These are phyloP conservation scores for Mycena alexandri DNA, from an alignment of 768 basidiomycete species.

Conservation along the genomic window DNA sequence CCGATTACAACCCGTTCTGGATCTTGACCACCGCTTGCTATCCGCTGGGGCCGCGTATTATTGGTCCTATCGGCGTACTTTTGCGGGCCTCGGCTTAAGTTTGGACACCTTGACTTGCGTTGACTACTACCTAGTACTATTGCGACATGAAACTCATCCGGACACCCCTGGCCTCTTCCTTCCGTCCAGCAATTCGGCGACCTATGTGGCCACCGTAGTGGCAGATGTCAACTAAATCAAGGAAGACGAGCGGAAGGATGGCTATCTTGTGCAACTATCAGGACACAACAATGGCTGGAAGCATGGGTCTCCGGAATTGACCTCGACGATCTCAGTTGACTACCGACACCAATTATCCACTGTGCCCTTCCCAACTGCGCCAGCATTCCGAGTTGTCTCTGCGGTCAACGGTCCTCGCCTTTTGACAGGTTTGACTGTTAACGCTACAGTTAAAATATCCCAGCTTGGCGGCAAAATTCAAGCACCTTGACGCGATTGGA, in stretches of 20 bases:
- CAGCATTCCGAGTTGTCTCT: neutral
- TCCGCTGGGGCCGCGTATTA: neutral
- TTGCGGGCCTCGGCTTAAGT: neutral
- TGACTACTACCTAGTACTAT: no score
- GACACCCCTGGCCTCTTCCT: no score
- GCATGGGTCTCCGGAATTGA: neutral
- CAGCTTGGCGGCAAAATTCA: no score
- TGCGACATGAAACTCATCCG: neutral
- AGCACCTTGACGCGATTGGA: no score
- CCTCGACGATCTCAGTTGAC: conserved; percentile 2
- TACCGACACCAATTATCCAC: no score
- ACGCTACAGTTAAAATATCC: no score
- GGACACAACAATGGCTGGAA: neutral
- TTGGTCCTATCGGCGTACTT: neutral
- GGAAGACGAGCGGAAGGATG: no score
- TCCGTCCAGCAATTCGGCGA: neutral
- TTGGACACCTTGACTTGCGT: neutral
- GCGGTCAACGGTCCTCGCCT: no score
- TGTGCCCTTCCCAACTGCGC: neutral
- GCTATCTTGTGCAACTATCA: neutral
- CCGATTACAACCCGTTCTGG: no score
- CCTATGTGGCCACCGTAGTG: neutral
- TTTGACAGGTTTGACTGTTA: no score
- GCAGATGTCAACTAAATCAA: neutral
- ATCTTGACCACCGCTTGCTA: neutral